Percentiles rank a stretch among this genome's conserved stretches.
Evolutionary conservation across 2,329 filamentous ascomycete genomes (phyloP).

Genomic region (Pyrenochaeta sp.): DNA sequence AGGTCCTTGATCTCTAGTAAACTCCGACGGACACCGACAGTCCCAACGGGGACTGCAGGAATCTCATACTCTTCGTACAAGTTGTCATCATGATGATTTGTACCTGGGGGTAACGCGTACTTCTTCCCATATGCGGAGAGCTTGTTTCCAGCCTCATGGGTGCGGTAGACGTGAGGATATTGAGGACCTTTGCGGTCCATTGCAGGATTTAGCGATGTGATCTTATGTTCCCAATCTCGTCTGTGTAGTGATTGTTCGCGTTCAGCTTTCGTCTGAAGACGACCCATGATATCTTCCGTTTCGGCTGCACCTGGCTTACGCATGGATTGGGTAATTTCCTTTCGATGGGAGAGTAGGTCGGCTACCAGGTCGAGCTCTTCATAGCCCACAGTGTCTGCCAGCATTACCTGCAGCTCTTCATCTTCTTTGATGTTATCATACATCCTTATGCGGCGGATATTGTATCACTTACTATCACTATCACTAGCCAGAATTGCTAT

Average conservation of each 20-base stretch:
- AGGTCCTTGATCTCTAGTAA: constrained; percentile 82
- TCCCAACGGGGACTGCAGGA: constrained; percentile 82
- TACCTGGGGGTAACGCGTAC: constrained; percentile 82
- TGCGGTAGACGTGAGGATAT: constrained; percentile 94
- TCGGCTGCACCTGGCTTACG: constrained; percentile 38
- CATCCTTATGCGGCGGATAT: too few relatives aligned
- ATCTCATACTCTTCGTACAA: constrained; percentile 92
- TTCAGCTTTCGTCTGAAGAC: constrained; percentile 77
- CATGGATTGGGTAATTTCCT: constrained; percentile 63
- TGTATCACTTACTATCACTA: constrained; percentile 54
- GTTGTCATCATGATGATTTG: constrained; percentile 72
- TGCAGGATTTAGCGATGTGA: constrained; percentile 73
- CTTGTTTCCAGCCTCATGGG: constrained; percentile 84
- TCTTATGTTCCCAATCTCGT: constrained; percentile 85
- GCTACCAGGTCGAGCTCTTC: constrained; percentile 93
- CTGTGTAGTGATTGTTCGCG: constrained; percentile 79
- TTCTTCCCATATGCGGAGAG: constrained; percentile 81
- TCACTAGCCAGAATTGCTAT: constrained; percentile 75
- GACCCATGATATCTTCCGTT: constrained; percentile 59
- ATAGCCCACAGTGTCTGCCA: constrained; percentile 91
- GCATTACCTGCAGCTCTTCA: constrained; percentile 87
- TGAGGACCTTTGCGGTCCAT: constrained; percentile 74
- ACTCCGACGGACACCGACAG: constrained; percentile 74
- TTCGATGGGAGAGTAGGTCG: constrained; percentile 81
- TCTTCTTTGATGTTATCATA: too few relatives aligned